A percentile compares a stretch with the other conserved stretches of the same genome.
These are phyloP conservation scores for Fusarium kyushuense DNA, from an alignment of 2,329 filamentous ascomycete species.

Conservation along the genomic window DNA sequence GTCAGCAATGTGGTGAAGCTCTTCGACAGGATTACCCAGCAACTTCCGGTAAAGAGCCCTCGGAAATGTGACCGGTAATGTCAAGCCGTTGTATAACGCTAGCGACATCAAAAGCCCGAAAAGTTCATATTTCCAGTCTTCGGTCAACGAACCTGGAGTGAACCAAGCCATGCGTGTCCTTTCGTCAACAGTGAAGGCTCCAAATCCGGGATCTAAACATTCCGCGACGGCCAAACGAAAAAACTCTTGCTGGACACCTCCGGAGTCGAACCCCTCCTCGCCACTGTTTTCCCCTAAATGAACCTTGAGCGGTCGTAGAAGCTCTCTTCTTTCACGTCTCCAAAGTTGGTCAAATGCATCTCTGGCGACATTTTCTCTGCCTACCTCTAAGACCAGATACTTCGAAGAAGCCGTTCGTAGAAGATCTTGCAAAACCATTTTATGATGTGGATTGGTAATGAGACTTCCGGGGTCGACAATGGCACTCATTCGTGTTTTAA, in stretches of 20 bases:
- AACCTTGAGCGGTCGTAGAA: conserved; percentile 88
- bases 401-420: conserved; percentile 75
- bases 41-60: conserved; percentile 85
- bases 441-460: conserved; percentile 68
- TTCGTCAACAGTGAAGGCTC: conserved; percentile 82
- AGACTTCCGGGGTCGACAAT: conserved; percentile 67
- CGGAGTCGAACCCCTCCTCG: conserved; percentile 92
- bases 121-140: conserved; percentile 90
- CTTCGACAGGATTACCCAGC: conserved; percentile 74
- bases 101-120: conserved; percentile 89
- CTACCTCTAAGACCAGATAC: conserved; percentile 77
- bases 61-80: conserved; percentile 90
- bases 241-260: conserved; percentile 96
- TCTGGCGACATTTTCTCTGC: conserved; percentile 74
- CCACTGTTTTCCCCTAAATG: conserved; percentile 84
- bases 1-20: conserved; percentile 82
- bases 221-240: conserved; percentile 87
- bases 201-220: conserved; percentile 81
- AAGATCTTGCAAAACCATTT: conserved; percentile 70
- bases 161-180: conserved; percentile 89
- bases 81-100: conserved; percentile 92
- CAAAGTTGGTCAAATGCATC: conserved; percentile 91
- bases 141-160: conserved; percentile 82
- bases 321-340: conserved; percentile 83
- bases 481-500: conserved; percentile 67